phyloP scores from a whole-genome alignment of 192 early-diverging fungal genomes.

The Rhizophagus clarus region DNA sequence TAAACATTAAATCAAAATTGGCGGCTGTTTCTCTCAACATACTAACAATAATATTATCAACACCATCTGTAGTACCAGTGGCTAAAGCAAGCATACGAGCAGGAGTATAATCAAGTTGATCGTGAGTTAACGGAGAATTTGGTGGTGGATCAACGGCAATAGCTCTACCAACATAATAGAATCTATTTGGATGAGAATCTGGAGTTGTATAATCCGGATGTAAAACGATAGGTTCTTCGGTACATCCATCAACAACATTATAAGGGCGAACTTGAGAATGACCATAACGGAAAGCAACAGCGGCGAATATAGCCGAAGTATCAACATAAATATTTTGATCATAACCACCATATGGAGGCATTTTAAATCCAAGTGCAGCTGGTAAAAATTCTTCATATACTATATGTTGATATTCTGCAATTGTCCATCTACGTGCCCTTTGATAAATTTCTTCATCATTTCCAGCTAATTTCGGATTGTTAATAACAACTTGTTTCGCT shows the following conservation, averaged over 20 bases:
- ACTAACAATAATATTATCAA: constrained; percentile 18
- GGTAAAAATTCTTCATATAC: constrained; percentile 17
- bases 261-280: constrained; percentile 13
- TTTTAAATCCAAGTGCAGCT: constrained; percentile 3
- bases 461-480: background rate
- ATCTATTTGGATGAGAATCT: constrained; percentile 15
- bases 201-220: background rate
- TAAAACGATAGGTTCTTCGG: background rate
- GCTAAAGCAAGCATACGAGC: constrained; percentile 7
- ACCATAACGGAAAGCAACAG: constrained; percentile 15
- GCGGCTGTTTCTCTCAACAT: constrained; percentile 5
- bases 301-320: background rate
- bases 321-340: background rate
- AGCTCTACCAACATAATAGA: constrained; percentile 14
- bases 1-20: constrained; percentile 7
- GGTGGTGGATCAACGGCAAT: background rate
- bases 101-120: background rate
- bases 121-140: no score
- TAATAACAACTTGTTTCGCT: background rate
- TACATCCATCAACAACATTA: constrained; percentile 18
- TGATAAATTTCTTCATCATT: constrained; percentile 18
- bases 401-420: constrained; percentile 16
- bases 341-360: constrained; percentile 1
- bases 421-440: background rate
- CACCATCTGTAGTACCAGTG: background rate